phyloP scores from a whole-genome alignment of 805 yeast species.

The Candida nanaspora region DNA sequence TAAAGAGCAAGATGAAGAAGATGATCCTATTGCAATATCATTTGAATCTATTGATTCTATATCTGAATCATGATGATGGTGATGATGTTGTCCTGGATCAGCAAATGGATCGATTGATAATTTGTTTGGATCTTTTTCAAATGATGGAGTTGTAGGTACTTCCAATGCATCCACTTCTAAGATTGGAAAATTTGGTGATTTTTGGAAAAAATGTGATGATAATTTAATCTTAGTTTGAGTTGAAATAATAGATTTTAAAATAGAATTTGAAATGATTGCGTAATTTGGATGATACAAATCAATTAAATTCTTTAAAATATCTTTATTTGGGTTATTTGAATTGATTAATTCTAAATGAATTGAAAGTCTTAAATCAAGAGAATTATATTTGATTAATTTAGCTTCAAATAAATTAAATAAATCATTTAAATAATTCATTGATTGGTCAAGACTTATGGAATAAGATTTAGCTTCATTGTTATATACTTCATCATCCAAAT shows the following conservation, averaged over 20 bases:
- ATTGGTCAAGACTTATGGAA: conserved; percentile 1
- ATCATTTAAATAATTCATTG: conserved; percentile 13
- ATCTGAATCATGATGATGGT: conserved; percentile 7
- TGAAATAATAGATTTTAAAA: too few relatives aligned
- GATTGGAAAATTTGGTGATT: too few relatives aligned
- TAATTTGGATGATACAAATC: conserved; percentile 53
- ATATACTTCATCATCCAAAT: not conserved
- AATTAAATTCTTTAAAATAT: conserved; percentile 46
- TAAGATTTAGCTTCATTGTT: not conserved
- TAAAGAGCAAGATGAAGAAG: conserved; percentile 9
- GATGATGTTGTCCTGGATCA: conserved; percentile 13
- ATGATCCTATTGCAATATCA: conserved; percentile 1
- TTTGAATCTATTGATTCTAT: not conserved
- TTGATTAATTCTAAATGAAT: conserved; percentile 54
- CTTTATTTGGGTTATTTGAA: conserved; percentile 30
- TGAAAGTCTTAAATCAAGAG: conserved; percentile 36
- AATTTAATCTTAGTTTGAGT: too few relatives aligned
- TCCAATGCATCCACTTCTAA: too few relatives aligned
- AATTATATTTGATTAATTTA: conserved; percentile 15
- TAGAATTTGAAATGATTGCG: conserved; percentile 32
- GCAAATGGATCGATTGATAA: conserved; percentile 8
- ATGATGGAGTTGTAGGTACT: too few relatives aligned
- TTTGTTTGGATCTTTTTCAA: too few relatives aligned
- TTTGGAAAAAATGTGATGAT: too few relatives aligned
- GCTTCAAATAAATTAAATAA: not conserved